A percentile compares a stretch with the other conserved stretches of the same genome.
phyloP scores from a whole-genome alignment of 768 basidiomycete species.

The Sporobolomyces phaffii region DNA sequence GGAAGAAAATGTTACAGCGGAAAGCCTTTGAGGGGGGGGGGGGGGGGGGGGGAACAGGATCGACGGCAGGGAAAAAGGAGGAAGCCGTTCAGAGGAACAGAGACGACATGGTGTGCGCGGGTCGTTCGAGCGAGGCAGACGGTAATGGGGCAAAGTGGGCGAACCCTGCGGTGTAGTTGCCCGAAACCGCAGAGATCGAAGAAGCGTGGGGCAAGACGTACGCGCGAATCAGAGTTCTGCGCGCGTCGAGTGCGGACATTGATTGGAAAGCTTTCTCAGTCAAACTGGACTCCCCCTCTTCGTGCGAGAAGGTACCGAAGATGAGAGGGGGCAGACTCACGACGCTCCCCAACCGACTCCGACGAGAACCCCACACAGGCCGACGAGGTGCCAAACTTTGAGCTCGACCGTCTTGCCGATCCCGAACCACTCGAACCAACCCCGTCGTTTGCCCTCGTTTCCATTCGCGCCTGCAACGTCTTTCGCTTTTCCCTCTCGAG shows the following conservation, averaged over 20 bases:
- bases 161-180: neutral
- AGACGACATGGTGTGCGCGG: conserved; percentile 1
- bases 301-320: neutral
- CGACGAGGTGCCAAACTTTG: conserved; percentile 35
- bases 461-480: neutral
- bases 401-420: conserved; percentile 10
- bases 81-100: neutral
- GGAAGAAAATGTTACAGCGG: too few relatives aligned
- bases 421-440: conserved; percentile 18
- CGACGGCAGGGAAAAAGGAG: neutral
- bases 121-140: neutral
- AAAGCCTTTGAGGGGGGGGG: too few relatives aligned
- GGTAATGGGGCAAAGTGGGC: neutral
- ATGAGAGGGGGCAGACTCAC: neutral
- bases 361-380: conserved; percentile 22
- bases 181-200: too few relatives aligned
- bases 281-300: too few relatives aligned
- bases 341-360: conserved; percentile 27
- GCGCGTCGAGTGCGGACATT: neutral
- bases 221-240: conserved; percentile 2
- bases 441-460: too few relatives aligned
- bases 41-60: too few relatives aligned
- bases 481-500: too few relatives aligned
- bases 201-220: neutral
- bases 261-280: too few relatives aligned